Conservation (phyloP, 1,284 basidiomycete species). For the Rugosomyces carneus region DNA sequence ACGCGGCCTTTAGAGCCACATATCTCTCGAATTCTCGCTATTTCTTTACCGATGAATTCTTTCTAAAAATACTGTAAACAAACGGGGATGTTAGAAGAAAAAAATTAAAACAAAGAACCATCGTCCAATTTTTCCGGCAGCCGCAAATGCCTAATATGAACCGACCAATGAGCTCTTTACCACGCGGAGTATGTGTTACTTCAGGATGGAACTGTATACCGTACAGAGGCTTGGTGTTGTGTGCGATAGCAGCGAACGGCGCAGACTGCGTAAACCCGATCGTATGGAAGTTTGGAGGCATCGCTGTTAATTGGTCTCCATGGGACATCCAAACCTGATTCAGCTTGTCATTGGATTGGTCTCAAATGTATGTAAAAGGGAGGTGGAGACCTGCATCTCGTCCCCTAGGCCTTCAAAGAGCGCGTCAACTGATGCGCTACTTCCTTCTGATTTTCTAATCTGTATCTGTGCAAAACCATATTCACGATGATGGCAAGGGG, state of each 20-base stretch:
- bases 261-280: slow-evolving; percentile 87
- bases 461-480: slow-evolving; percentile 89
- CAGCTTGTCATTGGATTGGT: slow-evolving; percentile 6
- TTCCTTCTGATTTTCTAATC: slow-evolving; percentile 63
- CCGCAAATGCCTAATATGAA: slow-evolving; percentile 87
- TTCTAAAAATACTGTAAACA: slow-evolving; percentile 44
- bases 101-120: slow-evolving; percentile 49
- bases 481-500: slow-evolving; percentile 88
- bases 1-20: slow-evolving; percentile 94
- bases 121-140: slow-evolving; percentile 88
- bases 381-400: slow-evolving; percentile 65
- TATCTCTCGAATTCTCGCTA: slow-evolving; percentile 89
- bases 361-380: neutral
- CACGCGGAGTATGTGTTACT: slow-evolving; percentile 91
- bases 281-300: slow-evolving; percentile 82
- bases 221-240: slow-evolving; percentile 86
- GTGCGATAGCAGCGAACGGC: slow-evolving; percentile 92
- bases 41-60: slow-evolving; percentile 98
- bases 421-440: slow-evolving; percentile 55
- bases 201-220: slow-evolving; percentile 99
- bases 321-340: slow-evolving; percentile 99
- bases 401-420: slow-evolving; percentile 84
- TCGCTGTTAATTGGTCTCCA: slow-evolving; percentile 86
- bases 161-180: slow-evolving; percentile 85
- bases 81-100: slow-evolving; percentile 3